These are phyloP conservation scores for Leccinum pallidistipes DNA, from an alignment of 1,284 basidiomycete species.

Conservation along the genomic window DNA sequence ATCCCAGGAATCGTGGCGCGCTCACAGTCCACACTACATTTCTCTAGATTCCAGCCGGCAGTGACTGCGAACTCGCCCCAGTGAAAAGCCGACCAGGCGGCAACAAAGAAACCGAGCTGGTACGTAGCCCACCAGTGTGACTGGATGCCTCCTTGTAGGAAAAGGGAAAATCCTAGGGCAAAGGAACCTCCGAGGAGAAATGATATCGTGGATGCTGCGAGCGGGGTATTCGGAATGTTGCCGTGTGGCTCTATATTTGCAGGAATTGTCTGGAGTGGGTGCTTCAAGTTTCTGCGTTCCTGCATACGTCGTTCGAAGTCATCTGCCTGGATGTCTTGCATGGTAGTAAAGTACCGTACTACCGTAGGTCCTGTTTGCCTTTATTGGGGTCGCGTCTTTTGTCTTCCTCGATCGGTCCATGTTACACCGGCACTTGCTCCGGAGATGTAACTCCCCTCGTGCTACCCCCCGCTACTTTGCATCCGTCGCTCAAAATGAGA, in stretches of 20 bases:
- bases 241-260: conserved; percentile 47
- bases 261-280: conserved; percentile 60
- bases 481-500: conserved; percentile 24
- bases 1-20: conserved; percentile 11
- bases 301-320: conserved; percentile 48
- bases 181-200: conserved; percentile 72
- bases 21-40: conserved; percentile 92
- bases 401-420: conserved; percentile 13
- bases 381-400: conserved; percentile 15
- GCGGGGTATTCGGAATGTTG: conserved; percentile 81
- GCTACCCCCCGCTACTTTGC: conserved; percentile 21
- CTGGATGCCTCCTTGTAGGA: conserved; percentile 46
- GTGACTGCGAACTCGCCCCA: conserved; percentile 95
- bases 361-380: conserved; percentile 10
- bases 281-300: conserved; percentile 37
- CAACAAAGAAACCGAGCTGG: conserved; percentile 81
- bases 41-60: conserved; percentile 92
- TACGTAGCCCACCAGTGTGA: conserved; percentile 66
- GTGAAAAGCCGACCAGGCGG: conserved; percentile 86
- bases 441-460: conserved; percentile 16
- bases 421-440: conserved; percentile 13
- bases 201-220: conserved; percentile 70
- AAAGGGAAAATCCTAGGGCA: conserved; percentile 51
- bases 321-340: conserved; percentile 31
- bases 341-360: background rate